Conservation (phyloP, 371 early-diverging fungal genomes). For the Mucor ambiguus region DNA sequence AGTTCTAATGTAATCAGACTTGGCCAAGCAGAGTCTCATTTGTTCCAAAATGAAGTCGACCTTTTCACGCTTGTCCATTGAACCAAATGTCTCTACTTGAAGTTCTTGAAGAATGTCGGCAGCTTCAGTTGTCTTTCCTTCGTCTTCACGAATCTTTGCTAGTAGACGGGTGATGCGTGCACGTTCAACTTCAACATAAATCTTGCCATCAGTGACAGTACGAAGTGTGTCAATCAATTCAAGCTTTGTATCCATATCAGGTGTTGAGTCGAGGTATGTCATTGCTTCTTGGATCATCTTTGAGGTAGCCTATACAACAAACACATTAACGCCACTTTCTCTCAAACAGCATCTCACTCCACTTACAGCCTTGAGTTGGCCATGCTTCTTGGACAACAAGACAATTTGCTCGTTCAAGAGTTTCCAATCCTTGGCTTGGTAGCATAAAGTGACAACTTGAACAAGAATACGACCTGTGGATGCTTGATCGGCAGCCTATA, state of each 20-base stretch:
- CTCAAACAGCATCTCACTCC: not conserved
- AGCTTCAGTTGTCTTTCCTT: constrained; percentile 90
- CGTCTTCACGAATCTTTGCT: constrained; percentile 86
- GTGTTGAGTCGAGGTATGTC: constrained; percentile 82
- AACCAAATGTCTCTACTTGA: constrained; percentile 98
- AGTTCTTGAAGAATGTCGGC: constrained; percentile 95
- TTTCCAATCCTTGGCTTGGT: constrained; percentile 81
- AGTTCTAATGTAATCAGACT: constrained; percentile 88
- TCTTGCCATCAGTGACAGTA: constrained; percentile 98
- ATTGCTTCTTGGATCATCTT: constrained; percentile 96
- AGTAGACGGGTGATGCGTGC: constrained; percentile 92
- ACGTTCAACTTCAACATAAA: constrained; percentile 97
- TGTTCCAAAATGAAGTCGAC: constrained; percentile 98
- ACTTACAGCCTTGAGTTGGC: constrained; percentile 87
- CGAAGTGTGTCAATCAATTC: constrained; percentile 94
- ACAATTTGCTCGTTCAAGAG: constrained; percentile 88
- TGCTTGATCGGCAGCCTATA: constrained; percentile 79
- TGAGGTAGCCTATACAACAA: constrained; percentile 76
- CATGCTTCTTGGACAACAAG: constrained; percentile 93
- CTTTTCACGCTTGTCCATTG: constrained; percentile 97
- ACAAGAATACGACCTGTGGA: constrained; percentile 90
- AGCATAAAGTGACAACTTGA: constrained; percentile 77
- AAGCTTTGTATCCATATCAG: constrained; percentile 80
- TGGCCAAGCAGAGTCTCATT: constrained; percentile 93
- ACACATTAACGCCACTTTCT: not conserved